Conservation (phyloP, 164 flowering plant genomes). For the Cinnamomum chago region DNA sequence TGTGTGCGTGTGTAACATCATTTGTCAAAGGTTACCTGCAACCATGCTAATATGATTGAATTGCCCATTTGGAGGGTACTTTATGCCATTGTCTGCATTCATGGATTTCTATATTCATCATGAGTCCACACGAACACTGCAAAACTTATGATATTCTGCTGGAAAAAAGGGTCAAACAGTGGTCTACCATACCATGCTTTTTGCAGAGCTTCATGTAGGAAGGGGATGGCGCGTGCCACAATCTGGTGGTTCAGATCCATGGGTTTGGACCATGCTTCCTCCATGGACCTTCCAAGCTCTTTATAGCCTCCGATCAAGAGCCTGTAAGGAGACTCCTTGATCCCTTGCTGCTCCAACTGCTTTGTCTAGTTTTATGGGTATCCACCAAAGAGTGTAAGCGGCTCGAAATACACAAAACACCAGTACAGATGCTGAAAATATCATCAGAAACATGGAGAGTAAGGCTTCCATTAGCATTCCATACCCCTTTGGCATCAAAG, state of each 20-base stretch:
- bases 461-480: neutral
- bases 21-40: no score
- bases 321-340: constrained; percentile 9
- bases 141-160: no score
- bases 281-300: neutral
- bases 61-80: no score
- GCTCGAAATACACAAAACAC: neutral
- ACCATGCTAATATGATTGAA: no score
- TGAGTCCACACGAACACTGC: no score
- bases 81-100: no score
- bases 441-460: neutral
- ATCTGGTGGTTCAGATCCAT: constrained; percentile 9
- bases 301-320: constrained; percentile 7
- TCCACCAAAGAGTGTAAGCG: constrained; percentile 8
- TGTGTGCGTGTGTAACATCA: no score
- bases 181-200: constrained; percentile 32
- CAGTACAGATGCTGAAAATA: neutral
- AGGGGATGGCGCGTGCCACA: constrained; percentile 7
- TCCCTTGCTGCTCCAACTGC: constrained; percentile 13
- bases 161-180: neutral
- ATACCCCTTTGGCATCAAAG: no score
- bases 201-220: constrained; percentile 16
- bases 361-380: constrained; percentile 9
- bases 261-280: constrained; percentile 15
- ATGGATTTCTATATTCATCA: no score